Percentiles rank a stretch among this genome's conserved stretches.
Conservation (phyloP, 768 basidiomycete genomes). For the Wakefieldia striispora region DNA sequence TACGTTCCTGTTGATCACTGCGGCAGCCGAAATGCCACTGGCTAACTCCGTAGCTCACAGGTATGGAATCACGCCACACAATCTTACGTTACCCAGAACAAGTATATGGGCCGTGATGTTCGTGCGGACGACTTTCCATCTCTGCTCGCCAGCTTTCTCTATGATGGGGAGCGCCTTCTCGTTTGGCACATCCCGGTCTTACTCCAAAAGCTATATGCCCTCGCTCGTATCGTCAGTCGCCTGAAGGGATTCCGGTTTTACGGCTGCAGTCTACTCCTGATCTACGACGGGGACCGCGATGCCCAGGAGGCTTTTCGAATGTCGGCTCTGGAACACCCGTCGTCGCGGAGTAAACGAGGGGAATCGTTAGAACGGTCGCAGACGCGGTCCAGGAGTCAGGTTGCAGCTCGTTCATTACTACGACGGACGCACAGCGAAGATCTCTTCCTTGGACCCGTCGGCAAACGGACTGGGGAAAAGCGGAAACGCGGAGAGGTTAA, state of each 20-base stretch:
- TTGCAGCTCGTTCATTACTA: slow-evolving; percentile 44
- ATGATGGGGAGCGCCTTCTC: slow-evolving; percentile 79
- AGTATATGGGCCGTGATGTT: slow-evolving; percentile 92
- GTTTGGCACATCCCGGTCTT: slow-evolving; percentile 90
- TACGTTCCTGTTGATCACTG: slow-evolving; percentile 38
- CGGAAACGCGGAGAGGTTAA: slow-evolving; percentile 88
- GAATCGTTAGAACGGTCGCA: slow-evolving; percentile 69
- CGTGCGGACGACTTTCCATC: slow-evolving; percentile 80
- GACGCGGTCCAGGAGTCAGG: slow-evolving; percentile 40
- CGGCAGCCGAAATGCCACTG: background rate
- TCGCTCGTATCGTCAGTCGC: slow-evolving; percentile 85
- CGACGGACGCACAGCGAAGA: slow-evolving; percentile 83
- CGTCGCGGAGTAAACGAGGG: slow-evolving; percentile 66
- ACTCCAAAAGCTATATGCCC: slow-evolving; percentile 88
- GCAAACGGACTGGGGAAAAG: slow-evolving; percentile 59
- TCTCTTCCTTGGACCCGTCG: slow-evolving; percentile 63
- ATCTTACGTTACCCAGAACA: slow-evolving; percentile 90
- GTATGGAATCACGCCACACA: slow-evolving; percentile 89
- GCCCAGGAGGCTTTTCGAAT: slow-evolving; percentile 73
- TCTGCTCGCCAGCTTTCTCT: slow-evolving; percentile 79
- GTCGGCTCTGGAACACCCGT: slow-evolving; percentile 61
- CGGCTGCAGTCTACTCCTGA: slow-evolving; percentile 92
- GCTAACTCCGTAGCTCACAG: slow-evolving; percentile 40
- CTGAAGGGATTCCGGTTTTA: slow-evolving; percentile 98
- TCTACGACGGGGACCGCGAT: slow-evolving; percentile 94